Evolutionary conservation across 2,329 filamentous ascomycete species (phyloP), one percentile per base, ranked within the genome.

Genomic region (Penicillium sp.): DNA sequence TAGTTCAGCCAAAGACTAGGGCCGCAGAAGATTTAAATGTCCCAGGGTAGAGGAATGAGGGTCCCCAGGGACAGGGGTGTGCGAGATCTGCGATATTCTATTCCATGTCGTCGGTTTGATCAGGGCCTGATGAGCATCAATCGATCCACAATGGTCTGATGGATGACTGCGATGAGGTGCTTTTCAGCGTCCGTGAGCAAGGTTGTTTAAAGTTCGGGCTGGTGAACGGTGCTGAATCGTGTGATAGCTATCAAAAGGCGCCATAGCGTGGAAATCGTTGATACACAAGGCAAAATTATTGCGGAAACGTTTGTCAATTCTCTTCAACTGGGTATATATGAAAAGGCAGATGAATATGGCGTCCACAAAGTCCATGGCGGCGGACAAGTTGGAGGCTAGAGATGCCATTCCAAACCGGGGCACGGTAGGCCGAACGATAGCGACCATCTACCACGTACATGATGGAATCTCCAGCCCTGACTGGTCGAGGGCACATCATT

Each of bases 121-220:
- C 26, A 18, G 39, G 52, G 36, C 42, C 2, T 26, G 53, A 56
- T 55, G 33, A 51, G 23, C 15, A 36, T n/a, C 13, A 23, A 23
- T 13, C 16, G 52, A 50, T 52, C 58, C 41, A 45, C 51, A 47
- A 61, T 63, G 58, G 47, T 34, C 58, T 60, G 53, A 63, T 61
- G 52, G 18, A 33, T 29, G 44, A 45, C 31, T 29, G 18, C 15
- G 49, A 63, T 63, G 59, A 63, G 58, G 61, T 63, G 59, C 59
- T 63, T 52, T 45, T 31, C 46, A 16, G 41, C 26, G 41, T 42
- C n/a, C 31, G 15, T 24, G 24, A 39, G 18, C 34, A 39, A 38
- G 29, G 34, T 15, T 50, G 53, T 62, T 51, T 29, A 29, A 49
- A 46, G 51, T 62, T 61, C 51, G 38, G n/a, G 28, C 12, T 12